Evolutionary conservation across 768 basidiomycete genomes (phyloP), one percentile per base, ranked within the genome.

Genomic region (Mycena chlorophos): DNA sequence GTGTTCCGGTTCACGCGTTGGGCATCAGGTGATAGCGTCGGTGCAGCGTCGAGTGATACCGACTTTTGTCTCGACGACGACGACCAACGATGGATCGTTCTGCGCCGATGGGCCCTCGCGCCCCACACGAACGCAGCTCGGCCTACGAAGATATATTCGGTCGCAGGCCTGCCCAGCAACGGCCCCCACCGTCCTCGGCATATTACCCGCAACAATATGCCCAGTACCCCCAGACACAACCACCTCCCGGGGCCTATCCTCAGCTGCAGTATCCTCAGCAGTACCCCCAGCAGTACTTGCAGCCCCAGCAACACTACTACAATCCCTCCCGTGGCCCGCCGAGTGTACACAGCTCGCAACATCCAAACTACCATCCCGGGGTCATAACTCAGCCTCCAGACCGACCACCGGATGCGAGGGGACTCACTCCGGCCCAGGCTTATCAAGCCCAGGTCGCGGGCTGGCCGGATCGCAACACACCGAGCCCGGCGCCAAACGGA

Each of bases 61-160:
- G 34, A 37, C 34, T n/a, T 37, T 37, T 10, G 12, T 42, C 40
- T 42, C n/a, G 6, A 14, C 8, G 8, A 14, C 22, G 40, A 14
- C 40, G 31, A 8, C 22, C 45, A 25, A 46, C 45, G 23, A 46
- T 46, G 45, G 45, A 46, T 20, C 45, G 45, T 5, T 26, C 68
- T 12, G 45, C 45, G 45, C 45, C 45, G 27, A 46, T 82, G 63
- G 88, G 88, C 49, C 87, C 78, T 58, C 75, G 79, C 51, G 78
- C 75, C 46, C 74, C 76, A 19, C 87, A 90, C 73, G 90, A 91
- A 68, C 87, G 91, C 51, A 76, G 83, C 71, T 82, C 85, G 52
- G 91, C 91, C 43, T 94, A 91, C 75, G 88, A 92, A 71, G 83
- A 86, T 66, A 92, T 94, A 74, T 94, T 94, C 71, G 90, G 90